Conservation (phyloP, 2,329 filamentous ascomycete genomes). For the Fusarium metavorans region DNA sequence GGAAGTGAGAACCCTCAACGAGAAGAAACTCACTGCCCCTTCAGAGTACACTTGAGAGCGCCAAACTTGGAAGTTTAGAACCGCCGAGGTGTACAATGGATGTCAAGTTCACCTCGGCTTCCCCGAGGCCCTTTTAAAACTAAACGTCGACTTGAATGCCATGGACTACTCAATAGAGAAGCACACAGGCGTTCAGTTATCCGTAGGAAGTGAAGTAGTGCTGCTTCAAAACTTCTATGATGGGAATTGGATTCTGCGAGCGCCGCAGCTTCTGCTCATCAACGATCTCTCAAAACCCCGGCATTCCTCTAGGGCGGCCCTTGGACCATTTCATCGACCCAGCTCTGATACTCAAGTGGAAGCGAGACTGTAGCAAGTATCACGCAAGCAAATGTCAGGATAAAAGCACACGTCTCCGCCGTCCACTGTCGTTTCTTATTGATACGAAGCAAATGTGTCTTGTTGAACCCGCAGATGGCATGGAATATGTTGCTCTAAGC, state of each 20-base stretch:
- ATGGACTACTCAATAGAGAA: background rate
- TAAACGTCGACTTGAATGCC: background rate
- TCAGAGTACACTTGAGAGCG: background rate
- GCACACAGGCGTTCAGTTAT: background rate
- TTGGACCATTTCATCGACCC: constrained; percentile 4
- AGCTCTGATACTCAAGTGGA: constrained; percentile 4
- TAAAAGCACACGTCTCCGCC: background rate
- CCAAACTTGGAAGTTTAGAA: background rate
- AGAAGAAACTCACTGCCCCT: background rate
- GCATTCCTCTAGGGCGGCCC: background rate
- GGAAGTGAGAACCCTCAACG: background rate
- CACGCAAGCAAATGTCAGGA: constrained; percentile 1
- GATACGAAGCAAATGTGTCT: constrained; percentile 9
- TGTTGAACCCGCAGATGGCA: background rate
- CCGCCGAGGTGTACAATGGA: background rate
- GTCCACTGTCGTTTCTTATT: background rate
- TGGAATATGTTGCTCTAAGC: constrained; percentile 10
- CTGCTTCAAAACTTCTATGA: background rate
- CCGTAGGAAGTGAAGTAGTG: background rate
- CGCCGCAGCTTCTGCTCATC: background rate
- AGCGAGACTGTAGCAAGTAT: background rate
- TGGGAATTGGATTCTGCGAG: background rate
- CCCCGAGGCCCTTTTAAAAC: background rate
- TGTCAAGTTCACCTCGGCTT: background rate
- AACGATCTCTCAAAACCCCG: background rate